Conservation (phyloP, 2,329 filamentous ascomycete genomes). For the Phialophora tarda region DNA sequence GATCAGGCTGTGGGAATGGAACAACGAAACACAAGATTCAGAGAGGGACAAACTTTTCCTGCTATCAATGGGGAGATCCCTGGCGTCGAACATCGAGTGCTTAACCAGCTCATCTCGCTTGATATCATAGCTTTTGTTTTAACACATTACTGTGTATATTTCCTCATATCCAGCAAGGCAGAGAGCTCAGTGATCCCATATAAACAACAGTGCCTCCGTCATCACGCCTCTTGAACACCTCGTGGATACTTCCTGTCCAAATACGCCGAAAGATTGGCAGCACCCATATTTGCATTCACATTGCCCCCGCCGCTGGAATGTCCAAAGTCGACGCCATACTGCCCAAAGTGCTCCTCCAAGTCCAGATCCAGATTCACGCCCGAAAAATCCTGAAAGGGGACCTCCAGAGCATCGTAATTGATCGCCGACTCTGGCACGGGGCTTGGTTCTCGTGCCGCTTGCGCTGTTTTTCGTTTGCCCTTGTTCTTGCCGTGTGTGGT, state of each 20-base stretch:
- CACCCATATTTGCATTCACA: constrained; percentile 24
- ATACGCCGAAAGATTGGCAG: constrained; percentile 12
- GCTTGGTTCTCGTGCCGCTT: constrained; percentile 8
- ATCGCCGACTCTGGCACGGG: constrained; percentile 29
- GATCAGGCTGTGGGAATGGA: too few relatives aligned
- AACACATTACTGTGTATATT: not conserved
- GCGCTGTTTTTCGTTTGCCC: constrained; percentile 20
- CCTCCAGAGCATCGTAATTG: constrained; percentile 29
- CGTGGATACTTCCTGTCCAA: constrained; percentile 19
- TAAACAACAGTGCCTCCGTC: not conserved
- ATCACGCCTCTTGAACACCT: not conserved
- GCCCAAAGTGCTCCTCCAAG: constrained; percentile 15
- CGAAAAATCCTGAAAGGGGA: constrained; percentile 28
- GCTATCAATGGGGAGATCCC: not conserved
- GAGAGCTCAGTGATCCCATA: not conserved
- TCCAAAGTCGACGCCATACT: constrained; percentile 4
- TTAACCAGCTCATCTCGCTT: not conserved
- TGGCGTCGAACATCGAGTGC: not conserved
- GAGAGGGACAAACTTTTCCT: not conserved
- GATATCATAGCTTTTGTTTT: not conserved
- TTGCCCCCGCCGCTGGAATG: not conserved
- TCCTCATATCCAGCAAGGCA: not conserved
- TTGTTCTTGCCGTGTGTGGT: constrained; percentile 16
- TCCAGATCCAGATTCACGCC: constrained; percentile 19
- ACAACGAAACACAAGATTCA: too few relatives aligned